Base-by-base conservation (phyloP, 345 rosid genomes). In the Erysimum cheiranthoides region DNA sequence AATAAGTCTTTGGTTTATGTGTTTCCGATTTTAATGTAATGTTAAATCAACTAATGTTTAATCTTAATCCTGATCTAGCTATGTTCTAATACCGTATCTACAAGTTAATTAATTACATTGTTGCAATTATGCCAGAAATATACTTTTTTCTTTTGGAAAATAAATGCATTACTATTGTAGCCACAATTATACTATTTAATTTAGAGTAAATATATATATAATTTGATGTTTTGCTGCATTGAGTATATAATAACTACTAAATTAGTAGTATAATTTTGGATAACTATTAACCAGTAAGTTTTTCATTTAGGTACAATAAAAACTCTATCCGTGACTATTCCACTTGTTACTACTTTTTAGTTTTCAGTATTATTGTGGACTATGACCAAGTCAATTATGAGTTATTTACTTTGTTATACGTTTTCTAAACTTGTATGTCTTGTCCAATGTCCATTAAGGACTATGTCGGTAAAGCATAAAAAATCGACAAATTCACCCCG, bases 391-490 rank as follows among this genome's bases (percentile, higher is more conserved):
- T 75, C 62, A 16, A 61, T 68, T 21, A 21, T 21, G 25, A 21
- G 25, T 21, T 75, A 61, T 75, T 49, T 36, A 54, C 45, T 17
- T 4, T 12, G 11, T 10, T 45, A 72, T 4, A 40, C 16, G 10
- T 46, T 21, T 21, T 0, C 25, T 21, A 21, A 21, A 21, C 25
- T 21, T 21, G 25, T 21, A 21, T 21, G 25, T 21, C 1, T 21
- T 21, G 25, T 21, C 25, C 25, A 21, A 21, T 21, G 25, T 21
- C 25, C 25, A 21, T 21, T 21, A 21, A 21, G 25, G 25, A 21
- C 25, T 21, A 21, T 21, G 66, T 70, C 76, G 71, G 76, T 70
- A 62, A 70, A 63, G 60, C 66, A 70, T 62, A 70, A 39, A 52
- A 52, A 25, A 70, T 70, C 28, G 16, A 43, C 16, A 62, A 76